Evolutionary conservation across 1,139 yeast species (phyloP), one percentile per base, ranked within the genome.

Genomic region (Magnusiomyces suaveolens): DNA sequence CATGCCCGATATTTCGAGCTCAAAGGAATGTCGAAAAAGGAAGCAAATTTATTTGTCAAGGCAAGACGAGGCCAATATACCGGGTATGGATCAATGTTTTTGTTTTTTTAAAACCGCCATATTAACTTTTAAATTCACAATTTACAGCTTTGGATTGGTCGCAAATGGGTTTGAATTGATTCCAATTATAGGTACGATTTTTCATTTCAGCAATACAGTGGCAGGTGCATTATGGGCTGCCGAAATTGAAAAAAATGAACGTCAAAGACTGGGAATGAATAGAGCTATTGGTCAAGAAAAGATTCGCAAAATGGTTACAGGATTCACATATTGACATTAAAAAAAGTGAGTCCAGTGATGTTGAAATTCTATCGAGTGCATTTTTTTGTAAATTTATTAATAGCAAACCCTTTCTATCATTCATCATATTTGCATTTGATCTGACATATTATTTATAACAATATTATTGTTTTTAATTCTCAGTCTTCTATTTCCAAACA

Each of bases 221-320:
- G 92, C 88, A 1, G 87, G 87, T 2, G 89, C 90, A 0, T 69
- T 85, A 43, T 85, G 92, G 92, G 87, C 75, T 0, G 65, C 62
- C 2, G 60, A 63, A 14, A 56, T 67, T 36, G 73, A 70, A 54
- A 26, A 58, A 12, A 32, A 47, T 4, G 29, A 48, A 20, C 25
- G 26, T 12, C 46, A 44, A 26, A 52, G 47, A 25, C 48, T 32
- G 23, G 57, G 57, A 39, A 55, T 53, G 49, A 51, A 52, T 36
- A 44, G 54, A 39, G 50, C 48, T 46, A 56, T 53, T 23, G 51
- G 52, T 10, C 38, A 43, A 6, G 55, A 52, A 32, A 55, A 55
- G 50, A 49, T 49, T n/a, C 48, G 51, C 18, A 20, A 53, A 36
- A 33, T 52, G 24, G 38, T 54, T 24, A 47, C 50, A 14, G 57